Percentiles rank a stretch among this genome's conserved stretches.
Conservation (phyloP, 2,329 filamentous ascomycete species). For the Tolypocladium album region DNA sequence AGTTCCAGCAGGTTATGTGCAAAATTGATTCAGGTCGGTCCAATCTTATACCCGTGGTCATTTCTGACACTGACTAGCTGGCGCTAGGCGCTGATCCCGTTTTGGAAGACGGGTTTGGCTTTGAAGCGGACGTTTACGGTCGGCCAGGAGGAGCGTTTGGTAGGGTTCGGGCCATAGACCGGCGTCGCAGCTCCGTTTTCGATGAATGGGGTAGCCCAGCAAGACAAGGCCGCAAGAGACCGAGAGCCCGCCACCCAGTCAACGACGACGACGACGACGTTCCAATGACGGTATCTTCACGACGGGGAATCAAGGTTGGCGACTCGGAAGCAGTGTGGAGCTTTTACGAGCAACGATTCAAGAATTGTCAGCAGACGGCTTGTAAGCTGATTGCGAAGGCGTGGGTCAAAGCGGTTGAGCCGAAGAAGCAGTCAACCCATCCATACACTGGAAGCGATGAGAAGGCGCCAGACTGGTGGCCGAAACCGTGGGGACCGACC, state of each 20-base stretch:
- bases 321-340: slow-evolving; percentile 43
- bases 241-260: slow-evolving; percentile 22
- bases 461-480: slow-evolving; percentile 59
- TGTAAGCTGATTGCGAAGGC: slow-evolving; percentile 65
- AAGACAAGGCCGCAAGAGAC: slow-evolving; percentile 18
- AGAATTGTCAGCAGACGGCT: slow-evolving; percentile 57
- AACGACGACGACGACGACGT: slow-evolving; percentile 32
- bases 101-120: slow-evolving; percentile 19
- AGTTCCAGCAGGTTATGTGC: slow-evolving; percentile 28
- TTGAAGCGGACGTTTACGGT: slow-evolving; percentile 14
- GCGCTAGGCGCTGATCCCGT: slow-evolving; percentile 20
- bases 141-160: slow-evolving; percentile 13
- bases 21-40: slow-evolving; percentile 27
- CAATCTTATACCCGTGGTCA: neutral
- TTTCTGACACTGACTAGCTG: neutral
- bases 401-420: slow-evolving; percentile 66
- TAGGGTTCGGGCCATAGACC: slow-evolving; percentile 16
- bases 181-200: slow-evolving; percentile 19
- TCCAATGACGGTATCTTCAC: slow-evolving; percentile 26
- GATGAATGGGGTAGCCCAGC: slow-evolving; percentile 20
- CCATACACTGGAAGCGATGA: slow-evolving; percentile 58
- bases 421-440: slow-evolving; percentile 66
- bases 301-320: slow-evolving; percentile 38
- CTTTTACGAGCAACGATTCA: slow-evolving; percentile 52
- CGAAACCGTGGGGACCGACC: slow-evolving; percentile 39